Evolutionary conservation across 176 grass and related monocot species (phyloP), one percentile per base, ranked within the genome.

Genomic region (Oryza officinalis): DNA sequence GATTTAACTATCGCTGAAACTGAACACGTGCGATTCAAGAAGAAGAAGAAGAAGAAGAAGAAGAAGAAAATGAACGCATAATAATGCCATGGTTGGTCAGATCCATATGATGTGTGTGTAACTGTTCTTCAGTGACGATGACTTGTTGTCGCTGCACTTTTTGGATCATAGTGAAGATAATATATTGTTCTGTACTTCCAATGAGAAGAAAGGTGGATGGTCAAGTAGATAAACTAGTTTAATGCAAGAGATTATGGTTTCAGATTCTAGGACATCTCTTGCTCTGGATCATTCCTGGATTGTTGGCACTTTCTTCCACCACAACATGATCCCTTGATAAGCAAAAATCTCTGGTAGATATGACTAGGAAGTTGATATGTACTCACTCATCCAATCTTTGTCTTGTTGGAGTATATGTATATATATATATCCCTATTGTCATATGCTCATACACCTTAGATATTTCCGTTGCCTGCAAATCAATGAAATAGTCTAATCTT

Each of bases 91-190:
- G n/a, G n/a, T n/a, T n/a, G n/a, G n/a, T n/a, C n/a, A n/a, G n/a
- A n/a, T n/a, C n/a, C n/a, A n/a, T n/a, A 52, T 52, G 49, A 52
- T 52, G 49, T 52, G 49, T 52, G 49, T 52, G 17, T 15, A 61
- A 61, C 76, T 81, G 87, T 85, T 85, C 89, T 83, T 81, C 78
- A 40, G 89, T 83, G 57, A 61, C 57, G 2, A 61, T 3, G 57
- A 61, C 57, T 3, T n/a, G 13, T 59, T 61, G 57, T 61, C n/a
- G 14, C 57, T 61, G 57, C 57, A 61, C 8, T 61, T 60, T 60
- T 60, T 60, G 54, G 57, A 61, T 22, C 57, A 23, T 61, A 23
- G 57, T 10, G 57, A 8, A 61, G 63, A 33, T 49, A 65, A 49
- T 22, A 70, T 87, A 87, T 82, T 82, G n/a, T 76, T 69, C 22